Evolutionary conservation across 2,329 filamentous ascomycete species (phyloP).

Genomic region (Hymenoscyphus fraxineus): DNA sequence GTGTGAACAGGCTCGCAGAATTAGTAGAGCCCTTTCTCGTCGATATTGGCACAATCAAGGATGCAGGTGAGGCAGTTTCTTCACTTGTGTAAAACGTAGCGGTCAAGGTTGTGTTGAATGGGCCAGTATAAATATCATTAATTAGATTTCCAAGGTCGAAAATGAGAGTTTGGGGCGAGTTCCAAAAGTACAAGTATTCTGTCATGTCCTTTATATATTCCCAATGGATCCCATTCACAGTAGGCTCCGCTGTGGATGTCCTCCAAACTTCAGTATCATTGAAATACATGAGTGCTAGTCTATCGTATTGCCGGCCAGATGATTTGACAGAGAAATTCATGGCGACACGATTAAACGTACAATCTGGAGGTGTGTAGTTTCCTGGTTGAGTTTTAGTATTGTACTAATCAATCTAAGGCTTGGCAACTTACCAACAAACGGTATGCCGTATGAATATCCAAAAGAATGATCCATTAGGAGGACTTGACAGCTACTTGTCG

Average conservation of each 20-base stretch:
- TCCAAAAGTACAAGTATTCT: constrained; percentile 65
- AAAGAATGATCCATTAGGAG: constrained; percentile 70
- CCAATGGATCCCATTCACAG: constrained; percentile 66
- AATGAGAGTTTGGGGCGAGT: constrained; percentile 65
- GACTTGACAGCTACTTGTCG: constrained; percentile 44
- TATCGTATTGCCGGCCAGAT: constrained; percentile 70
- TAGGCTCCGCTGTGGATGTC: constrained; percentile 79
- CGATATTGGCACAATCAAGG: constrained; percentile 66
- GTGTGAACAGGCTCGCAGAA: constrained; percentile 61
- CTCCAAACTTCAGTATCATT: constrained; percentile 77
- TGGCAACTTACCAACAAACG: constrained; percentile 60
- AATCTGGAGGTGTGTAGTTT: constrained; percentile 62
- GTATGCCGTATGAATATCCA: constrained; percentile 67
- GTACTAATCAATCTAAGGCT: constrained; percentile 7
- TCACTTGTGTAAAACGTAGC: constrained; percentile 64
- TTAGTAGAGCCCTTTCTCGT: constrained; percentile 47
- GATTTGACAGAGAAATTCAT: constrained; percentile 75
- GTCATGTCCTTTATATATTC: constrained; percentile 78
- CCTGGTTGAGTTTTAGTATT: constrained; percentile 40
- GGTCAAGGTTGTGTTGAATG: constrained; percentile 70
- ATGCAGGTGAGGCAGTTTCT: constrained; percentile 47
- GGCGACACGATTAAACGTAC: constrained; percentile 68
- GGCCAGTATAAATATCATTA: constrained; percentile 65
- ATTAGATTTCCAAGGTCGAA: constrained; percentile 77
- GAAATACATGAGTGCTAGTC: constrained; percentile 71